Evolutionary conservation across 225 moss, liverwort and hornwort genomes (phyloP).

Genomic region (Climacium dendroides): DNA sequence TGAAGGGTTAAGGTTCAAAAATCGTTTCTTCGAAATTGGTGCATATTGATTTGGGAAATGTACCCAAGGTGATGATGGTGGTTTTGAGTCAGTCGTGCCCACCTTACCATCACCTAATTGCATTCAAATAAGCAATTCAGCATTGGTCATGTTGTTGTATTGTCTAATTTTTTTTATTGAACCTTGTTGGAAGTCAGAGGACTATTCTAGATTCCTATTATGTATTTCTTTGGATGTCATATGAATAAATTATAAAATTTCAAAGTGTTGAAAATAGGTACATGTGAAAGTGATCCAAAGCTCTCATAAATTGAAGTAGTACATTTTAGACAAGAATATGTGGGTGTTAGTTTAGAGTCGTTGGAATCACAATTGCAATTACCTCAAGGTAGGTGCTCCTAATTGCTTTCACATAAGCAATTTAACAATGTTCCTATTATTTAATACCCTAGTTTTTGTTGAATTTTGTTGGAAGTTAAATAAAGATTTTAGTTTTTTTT

Average conservation of each 20-base stretch:
- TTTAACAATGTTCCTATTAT: not conserved
- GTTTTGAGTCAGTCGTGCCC: accelerated
- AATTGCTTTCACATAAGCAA: not conserved
- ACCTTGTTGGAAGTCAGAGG: not conserved
- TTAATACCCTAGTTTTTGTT: not conserved
- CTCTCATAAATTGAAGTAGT: not conserved
- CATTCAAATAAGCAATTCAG: not conserved
- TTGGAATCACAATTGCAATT: not conserved
- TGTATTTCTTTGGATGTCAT: accelerated
- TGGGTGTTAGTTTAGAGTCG: accelerated
- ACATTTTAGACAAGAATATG: not conserved
- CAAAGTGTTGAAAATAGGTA: too few species aligned
- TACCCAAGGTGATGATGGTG: not conserved
- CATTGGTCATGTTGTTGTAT: too few species aligned
- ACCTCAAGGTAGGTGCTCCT: not conserved
- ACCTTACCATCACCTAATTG: not conserved
- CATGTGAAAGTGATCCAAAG: accelerated
- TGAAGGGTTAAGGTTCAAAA: not conserved
- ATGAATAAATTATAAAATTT: not conserved
- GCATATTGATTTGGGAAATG: not conserved
- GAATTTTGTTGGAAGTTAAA: not conserved
- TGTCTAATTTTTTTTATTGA: not conserved
- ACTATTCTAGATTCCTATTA: not conserved
- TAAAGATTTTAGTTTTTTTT: not conserved
- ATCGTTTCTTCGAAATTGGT: accelerated